These are phyloP conservation scores for Omphalotus olearius DNA, from an alignment of 1,284 basidiomycete species.

Conservation along the genomic window DNA sequence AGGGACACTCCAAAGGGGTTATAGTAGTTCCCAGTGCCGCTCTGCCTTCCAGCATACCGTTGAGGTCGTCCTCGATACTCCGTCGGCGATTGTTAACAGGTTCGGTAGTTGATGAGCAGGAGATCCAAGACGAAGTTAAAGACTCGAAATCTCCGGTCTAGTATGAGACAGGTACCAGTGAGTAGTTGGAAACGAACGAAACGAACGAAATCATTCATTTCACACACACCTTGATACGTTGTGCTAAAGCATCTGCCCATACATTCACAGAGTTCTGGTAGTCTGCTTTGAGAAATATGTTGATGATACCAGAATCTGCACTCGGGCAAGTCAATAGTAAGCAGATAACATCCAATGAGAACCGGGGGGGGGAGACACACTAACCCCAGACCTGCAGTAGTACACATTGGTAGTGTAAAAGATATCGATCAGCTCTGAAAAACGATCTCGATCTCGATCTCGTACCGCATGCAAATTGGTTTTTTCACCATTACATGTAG, in stretches of 20 bases:
- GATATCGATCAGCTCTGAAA: background rate
- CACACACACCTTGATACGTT: slow-evolving; percentile 38
- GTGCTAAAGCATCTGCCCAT: slow-evolving; percentile 39
- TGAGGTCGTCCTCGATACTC: background rate
- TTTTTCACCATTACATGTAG: slow-evolving; percentile 32
- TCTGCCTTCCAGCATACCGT: background rate
- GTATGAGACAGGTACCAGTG: too few species aligned
- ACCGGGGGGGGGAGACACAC: background rate
- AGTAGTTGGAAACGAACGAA: too few species aligned
- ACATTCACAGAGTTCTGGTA: slow-evolving; percentile 34
- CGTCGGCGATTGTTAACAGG: slow-evolving; percentile 4
- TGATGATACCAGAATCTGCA: slow-evolving; percentile 44
- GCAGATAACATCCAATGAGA: background rate
- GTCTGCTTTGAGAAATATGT: slow-evolving; percentile 35
- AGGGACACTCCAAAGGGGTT: background rate
- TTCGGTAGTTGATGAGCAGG: slow-evolving; percentile 7
- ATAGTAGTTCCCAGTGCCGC: too few species aligned
- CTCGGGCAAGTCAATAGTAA: background rate
- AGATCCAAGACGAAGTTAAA: slow-evolving; percentile 2
- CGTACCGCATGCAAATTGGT: slow-evolving; percentile 50
- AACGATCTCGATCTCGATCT: too few species aligned
- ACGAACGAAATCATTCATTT: background rate
- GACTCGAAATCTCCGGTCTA: slow-evolving; percentile 1
- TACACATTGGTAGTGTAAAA: too few species aligned
- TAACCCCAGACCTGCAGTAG: slow-evolving; percentile 29